phyloP scores from a whole-genome alignment of 176 grass and related monocot genomes.

The Hyparrhenia diplandra region DNA sequence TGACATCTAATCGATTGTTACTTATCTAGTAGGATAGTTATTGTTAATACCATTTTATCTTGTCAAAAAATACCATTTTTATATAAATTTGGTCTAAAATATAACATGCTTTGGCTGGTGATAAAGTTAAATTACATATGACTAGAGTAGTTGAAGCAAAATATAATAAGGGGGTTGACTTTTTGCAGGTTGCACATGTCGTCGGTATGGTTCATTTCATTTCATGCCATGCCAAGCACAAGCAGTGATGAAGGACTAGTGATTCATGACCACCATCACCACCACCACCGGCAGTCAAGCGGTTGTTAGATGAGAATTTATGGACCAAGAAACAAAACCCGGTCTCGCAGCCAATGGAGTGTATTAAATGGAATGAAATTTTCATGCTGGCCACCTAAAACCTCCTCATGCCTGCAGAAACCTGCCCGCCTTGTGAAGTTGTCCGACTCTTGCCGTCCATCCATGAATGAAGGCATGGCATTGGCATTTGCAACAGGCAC shows the following conservation, averaged over 20 bases:
- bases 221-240: not conserved
- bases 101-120: not conserved
- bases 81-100: not conserved
- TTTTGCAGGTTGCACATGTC: not conserved
- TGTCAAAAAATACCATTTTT: too few species aligned
- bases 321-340: not conserved
- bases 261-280: not conserved
- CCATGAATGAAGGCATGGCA: too few species aligned
- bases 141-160: not conserved
- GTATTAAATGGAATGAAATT: not conserved
- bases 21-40: too few species aligned
- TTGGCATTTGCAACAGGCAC: too few species aligned
- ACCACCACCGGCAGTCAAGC: not conserved
- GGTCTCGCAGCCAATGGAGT: not conserved
- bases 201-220: not conserved
- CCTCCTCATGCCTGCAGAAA: too few species aligned
- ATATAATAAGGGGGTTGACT: not conserved
- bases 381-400: not conserved
- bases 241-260: not conserved
- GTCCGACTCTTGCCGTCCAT: too few species aligned
- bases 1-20: too few species aligned
- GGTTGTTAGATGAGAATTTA: slow-evolving; percentile 17
- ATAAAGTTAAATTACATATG: not conserved
- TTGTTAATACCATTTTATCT: too few species aligned
- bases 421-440: not conserved